Conservation (phyloP, 352 stramenopile genomes). For the Phytophthora idaei region DNA sequence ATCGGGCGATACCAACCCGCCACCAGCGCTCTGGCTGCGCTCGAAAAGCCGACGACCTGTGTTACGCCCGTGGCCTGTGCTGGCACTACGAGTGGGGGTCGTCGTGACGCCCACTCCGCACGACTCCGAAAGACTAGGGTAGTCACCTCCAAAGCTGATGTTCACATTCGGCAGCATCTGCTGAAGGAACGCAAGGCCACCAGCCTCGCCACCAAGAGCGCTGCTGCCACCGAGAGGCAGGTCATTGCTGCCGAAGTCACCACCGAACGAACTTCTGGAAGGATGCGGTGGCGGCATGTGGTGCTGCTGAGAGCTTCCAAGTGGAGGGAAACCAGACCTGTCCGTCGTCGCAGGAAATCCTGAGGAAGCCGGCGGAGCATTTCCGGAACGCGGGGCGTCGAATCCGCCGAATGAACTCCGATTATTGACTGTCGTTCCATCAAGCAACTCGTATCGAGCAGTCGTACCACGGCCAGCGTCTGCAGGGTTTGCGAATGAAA, state of each 20-base stretch:
- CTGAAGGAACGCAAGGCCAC: conserved; percentile 80
- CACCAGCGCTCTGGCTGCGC: conserved; percentile 39
- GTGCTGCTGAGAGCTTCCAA: conserved; percentile 43
- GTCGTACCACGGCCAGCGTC: conserved; percentile 22
- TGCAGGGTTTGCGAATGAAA: conserved; percentile 79
- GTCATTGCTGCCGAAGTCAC: conserved; percentile 35
- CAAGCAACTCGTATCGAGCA: conserved; percentile 37
- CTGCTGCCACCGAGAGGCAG: conserved; percentile 22
- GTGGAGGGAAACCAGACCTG: conserved; percentile 46
- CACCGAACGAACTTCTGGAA: conserved; percentile 36
- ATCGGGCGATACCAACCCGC: conserved; percentile 25
- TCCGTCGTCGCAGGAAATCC: conserved; percentile 40
- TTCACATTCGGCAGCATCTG: conserved; percentile 90
- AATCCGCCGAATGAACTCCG: conserved; percentile 36
- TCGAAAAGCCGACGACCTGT: conserved; percentile 45
- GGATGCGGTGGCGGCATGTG: conserved; percentile 32
- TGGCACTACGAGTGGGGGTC: conserved; percentile 22
- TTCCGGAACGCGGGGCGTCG: conserved; percentile 18
- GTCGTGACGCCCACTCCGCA: conserved; percentile 12
- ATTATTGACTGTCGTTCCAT: conserved; percentile 39
- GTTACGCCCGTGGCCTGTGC: conserved; percentile 11
- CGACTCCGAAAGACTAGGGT: conserved; percentile 30
- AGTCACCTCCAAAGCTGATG: conserved; percentile 86
- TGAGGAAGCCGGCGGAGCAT: conserved; percentile 24
- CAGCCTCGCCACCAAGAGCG: conserved; percentile 17